Evolutionary conservation across 192 early-diverging fungal genomes (phyloP).

Genomic region (Coemansia furcata): DNA sequence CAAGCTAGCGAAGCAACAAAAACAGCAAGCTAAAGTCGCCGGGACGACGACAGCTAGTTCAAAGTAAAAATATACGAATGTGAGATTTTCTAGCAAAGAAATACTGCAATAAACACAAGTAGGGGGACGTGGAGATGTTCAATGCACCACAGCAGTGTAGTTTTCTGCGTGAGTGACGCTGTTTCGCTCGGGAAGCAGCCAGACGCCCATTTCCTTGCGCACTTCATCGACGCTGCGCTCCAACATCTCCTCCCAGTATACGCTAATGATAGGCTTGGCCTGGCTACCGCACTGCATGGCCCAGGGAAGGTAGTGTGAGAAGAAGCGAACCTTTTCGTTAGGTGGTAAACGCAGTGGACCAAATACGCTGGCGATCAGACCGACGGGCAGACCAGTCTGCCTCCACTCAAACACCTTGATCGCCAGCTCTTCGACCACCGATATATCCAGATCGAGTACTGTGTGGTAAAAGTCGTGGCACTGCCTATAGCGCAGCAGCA

Average conservation of each 20-base stretch:
- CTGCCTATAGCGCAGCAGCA: constrained; percentile 91
- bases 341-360: constrained; percentile 72
- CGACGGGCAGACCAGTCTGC: constrained; percentile 90
- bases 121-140: background rate
- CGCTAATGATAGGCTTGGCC: constrained; percentile 78
- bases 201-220: constrained; percentile 73
- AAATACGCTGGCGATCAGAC: constrained; percentile 74
- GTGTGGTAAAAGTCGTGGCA: constrained; percentile 95
- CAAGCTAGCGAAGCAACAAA: constrained; percentile 15
- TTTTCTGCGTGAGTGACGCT: constrained; percentile 24
- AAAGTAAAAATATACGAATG: background rate
- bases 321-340: constrained; percentile 62
- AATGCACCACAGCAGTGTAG: constrained; percentile 17
- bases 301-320: constrained; percentile 84
- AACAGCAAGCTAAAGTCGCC: constrained; percentile 6
- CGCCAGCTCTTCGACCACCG: constrained; percentile 87
- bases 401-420: constrained; percentile 94
- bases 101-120: background rate
- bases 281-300: constrained; percentile 78
- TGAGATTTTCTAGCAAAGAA: too few relatives aligned
- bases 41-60: background rate
- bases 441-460: constrained; percentile 74
- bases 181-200: constrained; percentile 50
- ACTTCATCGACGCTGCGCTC: constrained; percentile 65
- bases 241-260: constrained; percentile 86